These are phyloP conservation scores for Ustanciosporium gigantosporum DNA, from an alignment of 1,284 basidiomycete species.

Conservation along the genomic window DNA sequence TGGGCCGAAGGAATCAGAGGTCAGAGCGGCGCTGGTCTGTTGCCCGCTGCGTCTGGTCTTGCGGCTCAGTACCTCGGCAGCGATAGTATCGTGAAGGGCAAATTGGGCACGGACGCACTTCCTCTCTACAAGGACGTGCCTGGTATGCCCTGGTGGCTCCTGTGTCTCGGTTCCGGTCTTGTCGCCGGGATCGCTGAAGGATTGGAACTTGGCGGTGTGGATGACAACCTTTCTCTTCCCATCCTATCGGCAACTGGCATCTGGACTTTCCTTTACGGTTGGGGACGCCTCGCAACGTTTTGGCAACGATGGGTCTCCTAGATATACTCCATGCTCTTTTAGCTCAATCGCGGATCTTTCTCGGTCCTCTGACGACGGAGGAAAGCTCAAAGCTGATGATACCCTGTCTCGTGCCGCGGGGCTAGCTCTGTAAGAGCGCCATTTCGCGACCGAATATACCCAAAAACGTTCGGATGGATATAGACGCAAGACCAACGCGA, in stretches of 20 bases:
- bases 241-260: slow-evolving; percentile 84
- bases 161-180: slow-evolving; percentile 50
- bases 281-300: slow-evolving; percentile 34
- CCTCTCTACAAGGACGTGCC: slow-evolving; percentile 28
- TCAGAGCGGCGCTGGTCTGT: slow-evolving; percentile 17
- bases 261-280: slow-evolving; percentile 63
- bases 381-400: too few relatives aligned
- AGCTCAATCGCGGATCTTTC: too few relatives aligned
- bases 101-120: slow-evolving; percentile 20
- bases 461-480: too few relatives aligned
- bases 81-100: slow-evolving; percentile 22
- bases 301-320: slow-evolving; percentile 29
- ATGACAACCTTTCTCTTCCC: slow-evolving; percentile 92
- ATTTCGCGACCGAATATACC: too few relatives aligned
- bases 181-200: slow-evolving; percentile 62
- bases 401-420: slow-evolving; percentile 7
- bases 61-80: slow-evolving; percentile 24
- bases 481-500: too few relatives aligned
- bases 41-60: slow-evolving; percentile 14
- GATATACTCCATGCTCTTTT: too few relatives aligned
- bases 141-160: slow-evolving; percentile 49
- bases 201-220: slow-evolving; percentile 77
- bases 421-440: too few relatives aligned
- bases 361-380: too few relatives aligned
- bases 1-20: slow-evolving; percentile 27